Evolutionary conservation across 768 basidiomycete genomes (phyloP), one percentile per base, ranked within the genome.

Genomic region (Lactarius psammicola): DNA sequence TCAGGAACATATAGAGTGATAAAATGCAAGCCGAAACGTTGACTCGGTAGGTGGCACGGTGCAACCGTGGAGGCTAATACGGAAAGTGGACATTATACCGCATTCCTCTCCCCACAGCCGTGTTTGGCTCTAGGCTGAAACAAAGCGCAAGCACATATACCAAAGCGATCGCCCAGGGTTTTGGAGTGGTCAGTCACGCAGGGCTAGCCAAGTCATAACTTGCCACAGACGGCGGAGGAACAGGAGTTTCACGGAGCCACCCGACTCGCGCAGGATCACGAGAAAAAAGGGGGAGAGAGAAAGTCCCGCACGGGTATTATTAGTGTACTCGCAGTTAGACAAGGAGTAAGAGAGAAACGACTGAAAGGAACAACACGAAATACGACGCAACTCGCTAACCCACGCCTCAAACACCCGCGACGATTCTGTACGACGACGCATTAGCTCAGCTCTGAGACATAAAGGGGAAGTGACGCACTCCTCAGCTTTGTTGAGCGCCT

Each of bases 401-500:
- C 8, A 34, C 36, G 8, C 46, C 31, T 70, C 60, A 86, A 38
- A 87, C 86, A 63, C 86, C 86, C 51, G 85, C 86, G 34, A 87
- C 86, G 65, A 87, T 87, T 79, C 85, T 87, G 54, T 36, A 44
- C n/a, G 30, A 59, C 59, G 33, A 44, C 20, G 17, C 42, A 74
- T 60, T 75, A 65, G 60, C 40, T 59, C 10, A 26, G 36, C 28
- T 59, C 46, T 40, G 46, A 38, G 55, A 64, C 59, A 56, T 40
- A 65, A 56, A 42, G 11, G 44, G 38, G 54, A 53, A 36, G 34
- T 13, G 38, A 88, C 89, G 68, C 76, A 94, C 91, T 94, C 92
- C 78, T 98, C 96, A 15, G 95, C 95, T 81, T 97, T 95, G 77
- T 95, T 95, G 65, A 99, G 84, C 30, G 96, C 97, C 51, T 86